Evolutionary conservation across 805 yeast species (phyloP).

Genomic region (Myxozyma sirexii): DNA sequence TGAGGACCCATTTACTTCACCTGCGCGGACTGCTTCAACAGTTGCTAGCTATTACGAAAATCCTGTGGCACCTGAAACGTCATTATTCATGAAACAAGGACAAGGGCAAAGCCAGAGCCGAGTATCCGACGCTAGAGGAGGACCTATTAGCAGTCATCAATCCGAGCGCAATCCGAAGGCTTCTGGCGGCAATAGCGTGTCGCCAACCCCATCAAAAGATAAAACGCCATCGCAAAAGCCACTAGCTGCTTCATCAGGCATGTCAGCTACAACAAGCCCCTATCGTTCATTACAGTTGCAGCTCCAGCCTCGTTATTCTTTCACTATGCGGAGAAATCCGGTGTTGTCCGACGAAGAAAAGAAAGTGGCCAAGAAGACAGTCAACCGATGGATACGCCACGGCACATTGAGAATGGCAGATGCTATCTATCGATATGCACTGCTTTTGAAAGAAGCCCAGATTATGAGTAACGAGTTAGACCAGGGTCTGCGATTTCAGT

Average conservation of each 20-base stretch:
- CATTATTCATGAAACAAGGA: conserved; percentile 1
- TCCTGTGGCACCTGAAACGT: not conserved
- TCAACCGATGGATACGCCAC: conserved; percentile 13
- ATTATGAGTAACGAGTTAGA: conserved; percentile 44
- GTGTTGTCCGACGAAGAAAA: conserved; percentile 21
- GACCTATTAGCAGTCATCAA: not conserved
- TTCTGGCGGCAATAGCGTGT: not conserved
- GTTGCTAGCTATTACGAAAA: not conserved
- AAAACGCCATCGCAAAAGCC: not conserved
- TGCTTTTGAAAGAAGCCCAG: conserved; percentile 39
- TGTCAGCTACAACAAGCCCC: not conserved
- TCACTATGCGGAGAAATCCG: conserved; percentile 12
- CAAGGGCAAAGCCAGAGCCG: not conserved
- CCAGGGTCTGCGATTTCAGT: conserved; percentile 40
- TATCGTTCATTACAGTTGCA: not conserved
- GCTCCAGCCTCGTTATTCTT: conserved; percentile 1
- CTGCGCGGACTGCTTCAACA: not conserved
- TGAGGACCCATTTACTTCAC: conserved; percentile 3
- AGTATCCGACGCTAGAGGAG: not conserved
- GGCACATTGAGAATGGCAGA: conserved; percentile 27
- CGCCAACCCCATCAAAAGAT: conserved; percentile 7
- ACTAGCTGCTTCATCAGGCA: not conserved
- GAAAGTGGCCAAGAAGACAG: conserved; percentile 4
- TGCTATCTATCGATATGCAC: conserved; percentile 22
- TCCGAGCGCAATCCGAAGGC: not conserved